Evolutionary conservation across 2,329 filamentous ascomycete species (phyloP).

Genomic region (Claviceps humidiphila): DNA sequence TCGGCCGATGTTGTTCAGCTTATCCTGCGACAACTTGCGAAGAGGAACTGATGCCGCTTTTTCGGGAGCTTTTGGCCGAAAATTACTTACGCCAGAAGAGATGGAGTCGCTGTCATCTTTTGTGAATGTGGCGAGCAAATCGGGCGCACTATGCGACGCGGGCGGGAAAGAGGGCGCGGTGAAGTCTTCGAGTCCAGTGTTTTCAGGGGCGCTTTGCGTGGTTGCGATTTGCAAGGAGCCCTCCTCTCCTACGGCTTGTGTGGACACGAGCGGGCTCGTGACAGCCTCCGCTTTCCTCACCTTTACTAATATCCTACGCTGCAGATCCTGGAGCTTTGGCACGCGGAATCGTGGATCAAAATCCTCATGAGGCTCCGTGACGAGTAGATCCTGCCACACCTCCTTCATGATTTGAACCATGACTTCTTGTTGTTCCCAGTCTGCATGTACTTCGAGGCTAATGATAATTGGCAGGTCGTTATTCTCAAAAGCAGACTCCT

Average conservation of each 20-base stretch:
- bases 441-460: slow-evolving; percentile 82
- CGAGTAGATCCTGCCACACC: slow-evolving; percentile 64
- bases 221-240: slow-evolving; percentile 8
- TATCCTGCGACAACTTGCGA: slow-evolving; percentile 8
- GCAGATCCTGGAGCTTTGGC: slow-evolving; percentile 58
- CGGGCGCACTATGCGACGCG: slow-evolving; percentile 9
- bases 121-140: slow-evolving; percentile 15
- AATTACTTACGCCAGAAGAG: slow-evolving; percentile 32
- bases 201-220: slow-evolving; percentile 14
- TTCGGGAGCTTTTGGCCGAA: slow-evolving; percentile 5
- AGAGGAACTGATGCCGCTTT: slow-evolving; percentile 1
- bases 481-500: slow-evolving; percentile 61
- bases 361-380: slow-evolving; percentile 43
- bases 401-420: slow-evolving; percentile 94
- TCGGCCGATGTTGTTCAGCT: slow-evolving; percentile 33
- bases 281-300: slow-evolving; percentile 47
- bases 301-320: slow-evolving; percentile 72
- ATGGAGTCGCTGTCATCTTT: slow-evolving; percentile 22
- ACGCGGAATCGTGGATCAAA: slow-evolving; percentile 42
- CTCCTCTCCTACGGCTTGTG: background rate
- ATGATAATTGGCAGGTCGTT: slow-evolving; percentile 77
- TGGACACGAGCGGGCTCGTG: slow-evolving; percentile 11
- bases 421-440: slow-evolving; percentile 67
- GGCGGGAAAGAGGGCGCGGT: background rate
- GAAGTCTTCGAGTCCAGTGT: background rate